phyloP scores from a whole-genome alignment of 176 grass and related monocot species.

The Dendrocalamus sinicus region DNA sequence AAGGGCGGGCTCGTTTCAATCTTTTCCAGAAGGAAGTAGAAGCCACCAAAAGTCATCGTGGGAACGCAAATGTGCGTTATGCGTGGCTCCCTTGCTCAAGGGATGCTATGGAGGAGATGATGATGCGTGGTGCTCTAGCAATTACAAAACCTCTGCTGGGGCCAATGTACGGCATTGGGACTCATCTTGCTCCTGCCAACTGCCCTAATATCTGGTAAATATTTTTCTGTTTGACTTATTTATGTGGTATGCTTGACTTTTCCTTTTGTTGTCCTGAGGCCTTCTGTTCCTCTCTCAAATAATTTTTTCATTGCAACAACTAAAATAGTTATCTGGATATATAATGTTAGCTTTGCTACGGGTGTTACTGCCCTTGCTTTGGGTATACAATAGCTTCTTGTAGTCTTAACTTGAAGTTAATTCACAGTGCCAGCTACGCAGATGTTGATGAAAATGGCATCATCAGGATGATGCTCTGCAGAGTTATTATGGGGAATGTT shows the following conservation, averaged over 20 bases:
- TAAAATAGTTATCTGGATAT: neutral
- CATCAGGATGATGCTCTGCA: constrained; percentile 74
- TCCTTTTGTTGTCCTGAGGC: constrained; percentile 11
- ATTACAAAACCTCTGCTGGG: constrained; percentile 47
- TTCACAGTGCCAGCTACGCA: constrained; percentile 57
- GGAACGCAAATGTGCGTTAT: constrained; percentile 84
- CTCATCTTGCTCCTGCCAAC: constrained; percentile 84
- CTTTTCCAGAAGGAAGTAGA: constrained; percentile 73
- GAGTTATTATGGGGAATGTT: constrained; percentile 84
- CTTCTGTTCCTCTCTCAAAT: neutral
- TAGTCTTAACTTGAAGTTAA: constrained; percentile 44
- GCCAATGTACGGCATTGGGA: constrained; percentile 63
- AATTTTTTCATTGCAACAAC: neutral
- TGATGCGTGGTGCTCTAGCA: constrained; percentile 56
- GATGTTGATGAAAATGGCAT: constrained; percentile 72
- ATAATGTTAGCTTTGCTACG: constrained; percentile 13
- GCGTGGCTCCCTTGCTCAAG: constrained; percentile 80
- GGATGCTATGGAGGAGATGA: constrained; percentile 74
- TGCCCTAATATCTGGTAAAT: constrained; percentile 68
- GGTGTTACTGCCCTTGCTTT: constrained; percentile 16
- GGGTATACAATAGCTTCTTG: constrained; percentile 6
- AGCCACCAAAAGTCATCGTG: constrained; percentile 55
- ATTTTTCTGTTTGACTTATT: constrained; percentile 29
- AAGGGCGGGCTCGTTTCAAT: constrained; percentile 52
- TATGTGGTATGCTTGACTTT: constrained; percentile 8